Evolutionary conservation across 257 asterid genomes (phyloP), one percentile per base, ranked within the genome.

Genomic region (Solanum piurae): DNA sequence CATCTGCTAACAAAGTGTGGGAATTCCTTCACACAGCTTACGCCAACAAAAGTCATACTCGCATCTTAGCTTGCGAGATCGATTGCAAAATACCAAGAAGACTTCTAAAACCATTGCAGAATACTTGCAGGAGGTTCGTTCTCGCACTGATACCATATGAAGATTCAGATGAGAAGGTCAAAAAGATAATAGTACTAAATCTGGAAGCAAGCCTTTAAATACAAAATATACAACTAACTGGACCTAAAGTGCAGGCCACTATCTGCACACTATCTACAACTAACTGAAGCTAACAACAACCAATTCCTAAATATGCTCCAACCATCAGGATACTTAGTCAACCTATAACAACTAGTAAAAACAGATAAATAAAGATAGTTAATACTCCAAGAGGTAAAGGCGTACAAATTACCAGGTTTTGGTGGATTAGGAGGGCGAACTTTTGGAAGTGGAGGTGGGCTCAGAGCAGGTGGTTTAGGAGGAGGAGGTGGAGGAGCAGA

Each of bases 401-500:
- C 90, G 85, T 93, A 29, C 36, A 42, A 66, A 72, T 86, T 87
- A 69, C 91, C 88, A 69, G 93, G 94, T 77, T 86, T 85, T 74
- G 98, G 98, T 25, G 98, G 94, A 90, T 89, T 93, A 71, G 98
- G 98, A 69, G 98, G 97, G 75, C 91, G 94, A 4, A 89, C 90
- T 89, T 86, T 93, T 38, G 98, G 98, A 62, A 95, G 99, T 18
- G 98, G 98, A 55, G 99, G 99, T 52, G 98, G 95, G 55, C 94
- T 91, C 58, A 98, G 95, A 84, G 94, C 90, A 4, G 93, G 90
- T 10, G 94, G 93, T 89, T 92, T 92, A 64, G 94, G 94, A 42
- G 96, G 95, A 36, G 96, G 92, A 68, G 94, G 94, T 4, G 91
- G 93, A 4, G 93, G 92, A 36, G 93, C 92, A 79, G 88, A 87